phyloP scores from a whole-genome alignment of 495 filamentous ascomycete species.

The Bryoglossum gracile region DNA sequence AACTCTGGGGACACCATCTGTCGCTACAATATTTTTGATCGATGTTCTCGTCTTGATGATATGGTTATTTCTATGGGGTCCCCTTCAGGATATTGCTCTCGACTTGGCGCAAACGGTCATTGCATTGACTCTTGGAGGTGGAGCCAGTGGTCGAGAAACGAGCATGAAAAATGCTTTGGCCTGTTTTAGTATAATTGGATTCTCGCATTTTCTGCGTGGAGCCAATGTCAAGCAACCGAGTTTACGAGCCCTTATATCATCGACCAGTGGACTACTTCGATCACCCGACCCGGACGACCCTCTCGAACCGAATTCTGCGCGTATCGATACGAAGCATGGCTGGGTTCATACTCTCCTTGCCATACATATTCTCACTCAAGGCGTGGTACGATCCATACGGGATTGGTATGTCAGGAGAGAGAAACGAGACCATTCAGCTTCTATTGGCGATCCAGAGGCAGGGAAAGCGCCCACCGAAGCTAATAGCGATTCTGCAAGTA shows the following conservation, averaged over 20 bases:
- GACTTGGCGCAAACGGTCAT: constrained; percentile 97
- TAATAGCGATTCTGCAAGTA: constrained; percentile 11
- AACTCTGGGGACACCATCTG: constrained; percentile 61
- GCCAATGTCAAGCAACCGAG: constrained; percentile 47
- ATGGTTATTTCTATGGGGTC: constrained; percentile 87
- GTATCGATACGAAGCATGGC: constrained; percentile 41
- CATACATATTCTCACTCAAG: constrained; percentile 87
- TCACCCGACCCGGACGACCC: constrained; percentile 33
- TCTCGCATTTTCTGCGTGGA: constrained; percentile 44
- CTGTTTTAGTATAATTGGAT: constrained; percentile 71
- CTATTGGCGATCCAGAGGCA: constrained; percentile 48
- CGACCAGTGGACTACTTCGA: constrained; percentile 17
- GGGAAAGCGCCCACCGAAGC: constrained; percentile 34
- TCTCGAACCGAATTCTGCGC: constrained; percentile 33
- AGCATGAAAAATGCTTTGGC: constrained; percentile 66
- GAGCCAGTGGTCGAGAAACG: constrained; percentile 67
- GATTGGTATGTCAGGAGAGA: constrained; percentile 50
- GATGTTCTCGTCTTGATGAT: constrained; percentile 73
- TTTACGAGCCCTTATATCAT: constrained; percentile 31
- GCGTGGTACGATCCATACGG: constrained; percentile 53
- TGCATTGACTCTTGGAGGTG: constrained; percentile 85
- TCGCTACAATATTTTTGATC: constrained; percentile 73
- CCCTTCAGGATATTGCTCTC: constrained; percentile 79
- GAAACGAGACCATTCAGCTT: constrained; percentile 33
- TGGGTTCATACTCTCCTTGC: constrained; percentile 59